phyloP scores from a whole-genome alignment of 306 rosid genomes.

The Sechiopsis laciniata region DNA sequence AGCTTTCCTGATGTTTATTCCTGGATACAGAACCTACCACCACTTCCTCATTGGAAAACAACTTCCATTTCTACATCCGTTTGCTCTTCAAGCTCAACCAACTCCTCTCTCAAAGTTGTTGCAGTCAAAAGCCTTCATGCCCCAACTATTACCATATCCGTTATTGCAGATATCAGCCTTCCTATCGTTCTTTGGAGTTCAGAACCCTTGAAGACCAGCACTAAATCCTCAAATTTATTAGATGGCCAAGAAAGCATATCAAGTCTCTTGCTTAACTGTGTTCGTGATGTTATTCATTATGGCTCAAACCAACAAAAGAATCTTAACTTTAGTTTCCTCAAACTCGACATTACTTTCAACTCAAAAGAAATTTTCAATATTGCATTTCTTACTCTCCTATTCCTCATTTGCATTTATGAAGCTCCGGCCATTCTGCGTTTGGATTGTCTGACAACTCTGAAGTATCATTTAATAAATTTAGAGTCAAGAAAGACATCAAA shows the following conservation, averaged over 20 bases:
- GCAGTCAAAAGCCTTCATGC: slow-evolving; percentile 43
- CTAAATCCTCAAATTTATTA: slow-evolving; percentile 24
- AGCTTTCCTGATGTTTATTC: slow-evolving; percentile 49
- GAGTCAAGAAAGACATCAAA: slow-evolving; percentile 46
- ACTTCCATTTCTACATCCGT: slow-evolving; percentile 39
- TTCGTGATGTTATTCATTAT: slow-evolving; percentile 63
- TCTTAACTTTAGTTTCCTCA: slow-evolving; percentile 43
- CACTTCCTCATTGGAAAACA: slow-evolving; percentile 59
- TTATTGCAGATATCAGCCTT: slow-evolving; percentile 53
- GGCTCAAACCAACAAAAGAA: slow-evolving; percentile 46
- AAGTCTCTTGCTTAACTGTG: slow-evolving; percentile 48
- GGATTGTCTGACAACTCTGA: slow-evolving; percentile 42
- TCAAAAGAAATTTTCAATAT: slow-evolving; percentile 54
- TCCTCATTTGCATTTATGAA: slow-evolving; percentile 78
- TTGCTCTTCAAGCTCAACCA: slow-evolving; percentile 49
- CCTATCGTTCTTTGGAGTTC: slow-evolving; percentile 80
- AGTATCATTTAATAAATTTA: slow-evolving; percentile 36
- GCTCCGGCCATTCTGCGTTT: slow-evolving; percentile 58
- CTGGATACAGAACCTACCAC: slow-evolving; percentile 81
- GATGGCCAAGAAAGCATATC: slow-evolving; percentile 40
- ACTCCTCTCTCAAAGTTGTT: slow-evolving; percentile 64
- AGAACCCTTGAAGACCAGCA: slow-evolving; percentile 44
- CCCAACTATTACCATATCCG: slow-evolving; percentile 37
- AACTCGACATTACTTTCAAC: slow-evolving; percentile 37
- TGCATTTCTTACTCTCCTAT: slow-evolving; percentile 52